Conservation (phyloP, 331 rosid genomes). For the Rhamnella rubrinervis region DNA sequence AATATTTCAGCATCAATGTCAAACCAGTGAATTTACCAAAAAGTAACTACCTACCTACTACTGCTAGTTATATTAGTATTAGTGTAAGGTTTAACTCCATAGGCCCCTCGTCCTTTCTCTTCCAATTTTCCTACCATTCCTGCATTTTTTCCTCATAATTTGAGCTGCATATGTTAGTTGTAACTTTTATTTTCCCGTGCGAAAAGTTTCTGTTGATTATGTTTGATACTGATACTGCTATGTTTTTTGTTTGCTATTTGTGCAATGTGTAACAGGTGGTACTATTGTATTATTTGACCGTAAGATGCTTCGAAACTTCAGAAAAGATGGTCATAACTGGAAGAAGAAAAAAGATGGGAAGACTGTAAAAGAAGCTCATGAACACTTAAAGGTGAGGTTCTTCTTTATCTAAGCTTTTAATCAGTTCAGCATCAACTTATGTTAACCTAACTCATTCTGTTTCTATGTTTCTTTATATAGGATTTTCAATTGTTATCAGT, state of each 20-base stretch:
- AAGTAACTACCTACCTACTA: slow-evolving; percentile 52
- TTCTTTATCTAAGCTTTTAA: slow-evolving; percentile 16
- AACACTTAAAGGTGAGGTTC: slow-evolving; percentile 87
- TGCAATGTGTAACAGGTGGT: slow-evolving; percentile 68
- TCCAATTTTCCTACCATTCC: not conserved
- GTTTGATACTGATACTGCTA: not conserved
- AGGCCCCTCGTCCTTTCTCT: not conserved
- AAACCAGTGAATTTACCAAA: slow-evolving; percentile 84
- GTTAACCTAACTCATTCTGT: not conserved
- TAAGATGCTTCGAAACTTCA: slow-evolving; percentile 88
- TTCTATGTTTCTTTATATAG: too few species aligned
- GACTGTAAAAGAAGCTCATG: slow-evolving; percentile 99
- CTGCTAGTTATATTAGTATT: slow-evolving; percentile 16
- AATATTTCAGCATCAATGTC: slow-evolving; percentile 67
- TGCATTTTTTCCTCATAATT: slow-evolving; percentile 1
- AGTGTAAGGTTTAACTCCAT: slow-evolving; percentile 14
- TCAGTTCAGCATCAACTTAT: not conserved
- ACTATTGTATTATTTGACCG: slow-evolving; percentile 79
- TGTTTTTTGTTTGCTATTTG: not conserved
- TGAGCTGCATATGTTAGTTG: not conserved
- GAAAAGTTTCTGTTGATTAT: not conserved
- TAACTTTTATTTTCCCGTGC: slow-evolving; percentile 11
- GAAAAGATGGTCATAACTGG: slow-evolving; percentile 98
- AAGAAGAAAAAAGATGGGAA: slow-evolving; percentile 97
- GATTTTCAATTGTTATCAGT: not conserved